A percentile compares a stretch with the other conserved stretches of the same genome.
phyloP scores from a whole-genome alignment of 73 alveolate species.

The Symbiodinium natans region DNA sequence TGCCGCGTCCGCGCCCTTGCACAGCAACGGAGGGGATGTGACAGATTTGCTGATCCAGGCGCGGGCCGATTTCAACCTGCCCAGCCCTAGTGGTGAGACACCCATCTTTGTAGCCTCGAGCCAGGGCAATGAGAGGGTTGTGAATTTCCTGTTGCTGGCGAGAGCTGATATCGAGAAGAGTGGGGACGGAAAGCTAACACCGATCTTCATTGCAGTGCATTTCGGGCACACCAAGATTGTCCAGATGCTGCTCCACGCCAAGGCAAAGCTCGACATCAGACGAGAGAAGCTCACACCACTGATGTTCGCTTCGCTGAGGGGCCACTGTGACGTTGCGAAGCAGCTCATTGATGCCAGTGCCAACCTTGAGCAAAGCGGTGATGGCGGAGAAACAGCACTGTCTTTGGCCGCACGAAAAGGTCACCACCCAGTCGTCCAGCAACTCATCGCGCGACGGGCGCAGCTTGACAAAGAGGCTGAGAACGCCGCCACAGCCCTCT shows the following conservation, averaged over 20 bases:
- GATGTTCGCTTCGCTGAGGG: neutral
- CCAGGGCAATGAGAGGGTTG: neutral
- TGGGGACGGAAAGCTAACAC: neutral
- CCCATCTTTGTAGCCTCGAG: neutral
- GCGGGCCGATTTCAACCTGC: neutral
- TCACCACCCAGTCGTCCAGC: neutral
- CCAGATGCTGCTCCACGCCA: neutral
- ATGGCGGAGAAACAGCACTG: neutral
- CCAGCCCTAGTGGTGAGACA: neutral
- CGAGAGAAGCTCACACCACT: neutral
- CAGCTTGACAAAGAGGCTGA: neutral
- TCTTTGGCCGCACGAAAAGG: neutral
- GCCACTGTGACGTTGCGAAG: neutral
- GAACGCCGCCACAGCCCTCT: conserved; percentile 1
- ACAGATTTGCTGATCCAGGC: neutral
- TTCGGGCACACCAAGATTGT: neutral
- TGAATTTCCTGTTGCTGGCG: neutral
- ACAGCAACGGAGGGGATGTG: neutral
- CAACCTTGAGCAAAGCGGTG: neutral
- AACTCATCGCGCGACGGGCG: neutral
- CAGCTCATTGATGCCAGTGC: conserved; percentile 2
- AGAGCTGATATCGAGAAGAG: neutral
- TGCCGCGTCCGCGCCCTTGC: neutral
- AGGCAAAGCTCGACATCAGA: neutral
- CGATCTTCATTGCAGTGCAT: neutral